Base-by-base conservation (phyloP, 2,329 filamentous ascomycete genomes). In the Coniochaeta sp. region DNA sequence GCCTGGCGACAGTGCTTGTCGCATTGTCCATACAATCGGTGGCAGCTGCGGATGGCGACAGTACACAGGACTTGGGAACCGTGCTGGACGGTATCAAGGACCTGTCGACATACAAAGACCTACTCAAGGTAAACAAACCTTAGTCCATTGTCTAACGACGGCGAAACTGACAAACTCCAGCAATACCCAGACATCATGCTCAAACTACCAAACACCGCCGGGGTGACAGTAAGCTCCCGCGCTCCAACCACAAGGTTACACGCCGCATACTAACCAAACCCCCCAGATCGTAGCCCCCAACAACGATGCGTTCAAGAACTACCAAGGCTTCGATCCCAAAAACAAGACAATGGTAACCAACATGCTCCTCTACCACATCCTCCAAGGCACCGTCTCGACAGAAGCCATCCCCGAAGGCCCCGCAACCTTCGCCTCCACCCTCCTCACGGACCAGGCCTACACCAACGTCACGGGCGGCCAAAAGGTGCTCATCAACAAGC, bases 281-380 rank as follows among this genome's bases (percentile, higher is more conserved):
- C 5, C 35, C 4, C 49, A 68, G 65, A 71, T 85, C 56, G 77
- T 83, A 56, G 81, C 77, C 0, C 82, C 82, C 8, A 76, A 70
- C 53, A 79, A 83, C 58, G 68, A 70, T 2, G 81, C 81, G 14
- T 83, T 85, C 66, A 68, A 74, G 16, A 71, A 74, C 50, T 78
- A 82, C 49, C 71, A 71, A 49, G 59, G 78, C n/a, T 76, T 71
- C 62, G 65, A 71, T 8, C 62, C 69, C 8, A 68, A 78, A 5
- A 65, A 77, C 58, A 61, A 65, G 48, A 66, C 68, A 33, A 68
- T 79, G 8, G 67, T 72, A 3, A 64, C 72, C n/a, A 64, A 66
- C 30, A 72, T 86, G 28, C 72, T 87, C 5, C 67, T 75, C 49
- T 87, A 87, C 64, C 83, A 87, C 65, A 75, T 86, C 49, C 68